Evolutionary conservation across 345 rosid species (phyloP), one percentile per base, ranked within the genome.

Genomic region (Schrenkiella parvula): DNA sequence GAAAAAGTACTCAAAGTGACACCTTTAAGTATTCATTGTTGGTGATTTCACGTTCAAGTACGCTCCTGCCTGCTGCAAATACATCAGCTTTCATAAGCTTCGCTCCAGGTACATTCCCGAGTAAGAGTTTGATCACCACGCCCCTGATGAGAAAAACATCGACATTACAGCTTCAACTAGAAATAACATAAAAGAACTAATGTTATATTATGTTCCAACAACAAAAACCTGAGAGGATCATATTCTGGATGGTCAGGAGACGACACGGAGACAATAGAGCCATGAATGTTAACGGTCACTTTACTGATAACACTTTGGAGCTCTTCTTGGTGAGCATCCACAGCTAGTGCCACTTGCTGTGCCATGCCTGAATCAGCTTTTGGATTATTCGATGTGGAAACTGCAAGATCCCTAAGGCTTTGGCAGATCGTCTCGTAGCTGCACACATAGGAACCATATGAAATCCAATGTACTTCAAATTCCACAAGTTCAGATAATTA

Each of bases 71-170:
- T 72, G 90, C 92, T 65, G 61, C 82, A 9, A 56, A 12, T 35
- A 90, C 78, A 28, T 93, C 87, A 13, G 89, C 84, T 81, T 79
- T 89, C 91, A 84, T 93, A 39, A 90, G 82, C 79, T 75, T 88
- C 23, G 85, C 82, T 63, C 83, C 78, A 59, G 82, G 85, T 32
- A 73, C 84, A 70, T 81, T 74, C 13, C 76, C 92, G 1, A 57
- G 72, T 19, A 89, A 80, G 38, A 89, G 93, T 18, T 80, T 59
- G 31, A 88, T 88, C 64, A 93, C 92, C 53, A 87, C 86, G 53
- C 44, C 66, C 92, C 97, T 93, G 83, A 77, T 72, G 52, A 21
- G 13, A 8, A 71, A 53, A 37, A 2, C 48, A 53, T 15, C 17
- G n/a, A 51, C 13, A 43, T 63, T 72, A 55, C 8, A 71, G 39